phyloP scores from a whole-genome alignment of 2,329 filamentous ascomycete species.

The Cladophialophora chaetospira region DNA sequence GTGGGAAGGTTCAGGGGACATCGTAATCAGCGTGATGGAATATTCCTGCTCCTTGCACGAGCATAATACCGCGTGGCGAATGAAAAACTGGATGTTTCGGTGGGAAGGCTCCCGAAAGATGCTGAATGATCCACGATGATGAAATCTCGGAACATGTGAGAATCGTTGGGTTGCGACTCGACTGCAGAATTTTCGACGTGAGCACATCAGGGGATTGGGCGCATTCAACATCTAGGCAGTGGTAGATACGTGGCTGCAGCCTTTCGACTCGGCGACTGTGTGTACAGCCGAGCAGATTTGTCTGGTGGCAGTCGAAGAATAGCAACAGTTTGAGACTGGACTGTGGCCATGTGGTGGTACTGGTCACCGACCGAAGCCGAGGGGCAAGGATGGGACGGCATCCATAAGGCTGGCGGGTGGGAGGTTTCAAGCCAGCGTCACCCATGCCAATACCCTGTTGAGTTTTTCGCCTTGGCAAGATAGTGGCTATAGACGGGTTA shows the following conservation, averaged over 20 bases:
- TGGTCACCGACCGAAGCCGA: too few species aligned
- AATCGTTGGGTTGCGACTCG: not conserved
- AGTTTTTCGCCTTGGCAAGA: not conserved
- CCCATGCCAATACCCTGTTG: not conserved
- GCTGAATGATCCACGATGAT: too few species aligned
- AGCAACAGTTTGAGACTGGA: not conserved
- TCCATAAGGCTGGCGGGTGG: slow-evolving; percentile 7
- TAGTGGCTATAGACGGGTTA: not conserved
- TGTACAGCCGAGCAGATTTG: not conserved
- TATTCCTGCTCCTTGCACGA: not conserved
- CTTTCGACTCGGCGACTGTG: not conserved
- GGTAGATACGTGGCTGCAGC: too few species aligned
- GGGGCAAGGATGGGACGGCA: not conserved
- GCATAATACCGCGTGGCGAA: slow-evolving; percentile 10
- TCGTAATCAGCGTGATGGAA: slow-evolving; percentile 16
- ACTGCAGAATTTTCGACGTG: not conserved
- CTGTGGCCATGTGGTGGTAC: slow-evolving; percentile 8
- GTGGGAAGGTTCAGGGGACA: slow-evolving; percentile 23
- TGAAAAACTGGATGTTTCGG: not conserved
- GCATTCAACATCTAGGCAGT: not conserved
- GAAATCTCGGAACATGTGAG: slow-evolving; percentile 1
- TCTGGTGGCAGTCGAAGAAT: not conserved
- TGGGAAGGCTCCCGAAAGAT: not conserved
- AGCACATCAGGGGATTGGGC: not conserved
- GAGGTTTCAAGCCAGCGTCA: not conserved